A percentile compares a stretch with the other conserved stretches of the same genome.
These are phyloP conservation scores for Ceratobasidium theobromae DNA, from an alignment of 1,284 basidiomycete genomes.

Conservation along the genomic window DNA sequence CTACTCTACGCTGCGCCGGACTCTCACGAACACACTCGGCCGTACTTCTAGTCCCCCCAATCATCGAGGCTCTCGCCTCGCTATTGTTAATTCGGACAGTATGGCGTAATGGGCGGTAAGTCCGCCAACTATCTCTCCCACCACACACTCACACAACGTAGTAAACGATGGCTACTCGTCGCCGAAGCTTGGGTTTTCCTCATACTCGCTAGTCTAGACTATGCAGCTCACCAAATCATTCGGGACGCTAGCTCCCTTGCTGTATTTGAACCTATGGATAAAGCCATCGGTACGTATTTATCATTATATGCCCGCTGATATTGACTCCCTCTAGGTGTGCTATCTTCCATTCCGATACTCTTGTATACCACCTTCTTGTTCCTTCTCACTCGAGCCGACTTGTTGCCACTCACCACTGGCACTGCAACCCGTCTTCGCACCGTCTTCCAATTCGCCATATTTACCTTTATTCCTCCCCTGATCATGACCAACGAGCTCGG, in stretches of 20 bases:
- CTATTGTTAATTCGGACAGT: slow-evolving; percentile 55
- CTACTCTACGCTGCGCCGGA: slow-evolving; percentile 67
- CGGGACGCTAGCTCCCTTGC: slow-evolving; percentile 46
- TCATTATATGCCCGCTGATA: background rate
- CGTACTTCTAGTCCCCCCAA: slow-evolving; percentile 61
- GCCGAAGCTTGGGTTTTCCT: slow-evolving; percentile 64
- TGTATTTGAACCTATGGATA: slow-evolving; percentile 49
- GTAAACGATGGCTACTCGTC: slow-evolving; percentile 59
- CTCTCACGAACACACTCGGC: slow-evolving; percentile 53
- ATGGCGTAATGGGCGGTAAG: slow-evolving; percentile 58
- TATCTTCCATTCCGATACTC: slow-evolving; percentile 59
- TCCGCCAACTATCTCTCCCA: slow-evolving; percentile 36
- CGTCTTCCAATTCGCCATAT: slow-evolving; percentile 51
- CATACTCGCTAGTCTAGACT: slow-evolving; percentile 58
- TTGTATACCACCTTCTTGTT: slow-evolving; percentile 59
- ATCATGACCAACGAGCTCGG: slow-evolving; percentile 58
- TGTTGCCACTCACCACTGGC: slow-evolving; percentile 55
- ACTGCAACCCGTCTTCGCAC: slow-evolving; percentile 49
- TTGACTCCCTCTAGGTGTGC: slow-evolving; percentile 46
- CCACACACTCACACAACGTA: slow-evolving; percentile 37
- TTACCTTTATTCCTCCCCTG: slow-evolving; percentile 58
- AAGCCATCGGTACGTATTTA: slow-evolving; percentile 49
- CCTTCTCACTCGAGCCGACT: slow-evolving; percentile 51
- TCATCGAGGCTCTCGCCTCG: slow-evolving; percentile 61
- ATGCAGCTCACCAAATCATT: slow-evolving; percentile 58